These are phyloP conservation scores for Aspergillus pseudoviridinutans DNA, from an alignment of 2,329 filamentous ascomycete species.

Conservation along the genomic window DNA sequence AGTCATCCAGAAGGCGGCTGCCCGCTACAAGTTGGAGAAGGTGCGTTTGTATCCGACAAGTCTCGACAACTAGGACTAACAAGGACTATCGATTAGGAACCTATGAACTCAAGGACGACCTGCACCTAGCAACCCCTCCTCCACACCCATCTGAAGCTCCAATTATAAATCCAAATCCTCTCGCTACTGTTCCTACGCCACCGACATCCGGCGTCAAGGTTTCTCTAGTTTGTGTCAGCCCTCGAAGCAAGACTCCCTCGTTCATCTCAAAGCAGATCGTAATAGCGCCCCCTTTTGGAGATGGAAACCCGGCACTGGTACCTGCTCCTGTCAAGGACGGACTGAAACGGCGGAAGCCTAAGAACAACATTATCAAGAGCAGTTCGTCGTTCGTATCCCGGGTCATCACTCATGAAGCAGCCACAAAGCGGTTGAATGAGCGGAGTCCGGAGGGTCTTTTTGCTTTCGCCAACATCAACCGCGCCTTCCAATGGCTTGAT, in stretches of 20 bases:
- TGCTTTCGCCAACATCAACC: conserved; percentile 92
- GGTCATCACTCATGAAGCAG: conserved; percentile 81
- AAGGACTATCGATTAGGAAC: conserved; percentile 57
- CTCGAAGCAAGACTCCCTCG: conserved; percentile 46
- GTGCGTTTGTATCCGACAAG: conserved; percentile 44
- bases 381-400: conserved; percentile 98
- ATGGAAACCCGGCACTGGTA: conserved; percentile 72
- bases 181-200: conserved; percentile 80
- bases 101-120: conserved; percentile 84
- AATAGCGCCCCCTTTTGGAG: conserved; percentile 69
- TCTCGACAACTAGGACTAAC: neutral
- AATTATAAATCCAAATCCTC: conserved; percentile 79
- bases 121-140: conserved; percentile 88
- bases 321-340: conserved; percentile 61
- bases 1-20: conserved; percentile 78
- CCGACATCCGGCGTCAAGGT: conserved; percentile 80
- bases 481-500: conserved; percentile 95
- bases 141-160: conserved; percentile 93
- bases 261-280: conserved; percentile 47
- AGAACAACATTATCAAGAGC: conserved; percentile 97
- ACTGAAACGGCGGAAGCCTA: conserved; percentile 81
- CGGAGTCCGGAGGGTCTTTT: conserved; percentile 75
- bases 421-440: conserved; percentile 75
- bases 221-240: conserved; percentile 69
- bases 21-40: conserved; percentile 91